These are phyloP conservation scores for Trichoderma gamsii DNA, from an alignment of 495 filamentous ascomycete species.

Conservation along the genomic window DNA sequence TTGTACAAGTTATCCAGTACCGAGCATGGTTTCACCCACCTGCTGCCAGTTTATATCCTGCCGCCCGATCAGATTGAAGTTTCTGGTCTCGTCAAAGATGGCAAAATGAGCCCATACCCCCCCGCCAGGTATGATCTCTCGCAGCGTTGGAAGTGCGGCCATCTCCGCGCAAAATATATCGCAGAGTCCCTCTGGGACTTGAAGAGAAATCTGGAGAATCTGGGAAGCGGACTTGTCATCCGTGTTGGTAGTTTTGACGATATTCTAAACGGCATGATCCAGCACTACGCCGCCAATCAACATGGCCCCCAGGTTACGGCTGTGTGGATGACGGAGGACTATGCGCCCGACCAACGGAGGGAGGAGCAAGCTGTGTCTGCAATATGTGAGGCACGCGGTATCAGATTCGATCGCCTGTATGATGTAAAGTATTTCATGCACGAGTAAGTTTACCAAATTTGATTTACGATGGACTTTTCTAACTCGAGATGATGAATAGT, in stretches of 20 bases:
- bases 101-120: slow-evolving; percentile 46
- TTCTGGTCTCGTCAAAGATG: slow-evolving; percentile 55
- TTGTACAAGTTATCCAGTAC: slow-evolving; percentile 46
- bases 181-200: slow-evolving; percentile 63
- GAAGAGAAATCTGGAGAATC: slow-evolving; percentile 47
- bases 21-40: slow-evolving; percentile 53
- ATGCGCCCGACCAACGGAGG: slow-evolving; percentile 56
- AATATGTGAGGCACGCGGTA: slow-evolving; percentile 39
- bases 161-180: slow-evolving; percentile 60
- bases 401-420: slow-evolving; percentile 53
- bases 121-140: slow-evolving; percentile 49
- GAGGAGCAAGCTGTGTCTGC: slow-evolving; percentile 51
- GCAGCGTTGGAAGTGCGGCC: slow-evolving; percentile 58
- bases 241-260: slow-evolving; percentile 54
- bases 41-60: slow-evolving; percentile 62
- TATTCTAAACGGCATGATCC: slow-evolving; percentile 46
- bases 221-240: slow-evolving; percentile 54
- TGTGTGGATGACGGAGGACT: slow-evolving; percentile 63
- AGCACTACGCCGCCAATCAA: slow-evolving; percentile 34
- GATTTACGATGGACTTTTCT: background rate
- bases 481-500: slow-evolving; percentile 26
- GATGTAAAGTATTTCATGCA: slow-evolving; percentile 73
- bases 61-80: slow-evolving; percentile 60
- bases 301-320: slow-evolving; percentile 43
- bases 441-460: slow-evolving; percentile 46